phyloP scores from a whole-genome alignment of 129 eudicot species.

The Helichrysum umbraculigerum region DNA sequence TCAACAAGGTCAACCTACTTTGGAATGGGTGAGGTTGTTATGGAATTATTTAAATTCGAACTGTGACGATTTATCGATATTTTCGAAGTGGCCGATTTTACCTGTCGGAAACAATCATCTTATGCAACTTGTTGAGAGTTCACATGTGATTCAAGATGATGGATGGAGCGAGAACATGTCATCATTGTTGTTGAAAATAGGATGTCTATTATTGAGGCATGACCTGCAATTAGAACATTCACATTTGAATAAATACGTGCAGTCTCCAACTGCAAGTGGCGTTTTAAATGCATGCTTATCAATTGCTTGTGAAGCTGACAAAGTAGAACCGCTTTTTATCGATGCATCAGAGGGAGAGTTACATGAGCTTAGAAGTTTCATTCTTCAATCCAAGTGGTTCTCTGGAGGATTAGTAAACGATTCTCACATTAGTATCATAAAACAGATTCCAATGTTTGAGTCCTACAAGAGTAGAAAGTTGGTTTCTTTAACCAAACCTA shows the following conservation, averaged over 20 bases:
- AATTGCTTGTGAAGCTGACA: slow-evolving; percentile 52
- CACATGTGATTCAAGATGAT: slow-evolving; percentile 78
- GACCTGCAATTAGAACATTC: slow-evolving; percentile 72
- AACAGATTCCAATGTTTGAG: slow-evolving; percentile 93
- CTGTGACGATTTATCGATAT: slow-evolving; percentile 72
- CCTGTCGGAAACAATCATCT: slow-evolving; percentile 80
- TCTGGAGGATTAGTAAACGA: slow-evolving; percentile 54
- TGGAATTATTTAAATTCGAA: slow-evolving; percentile 76
- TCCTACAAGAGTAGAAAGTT: slow-evolving; percentile 71
- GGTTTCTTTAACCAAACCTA: slow-evolving; percentile 57
- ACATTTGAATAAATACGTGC: slow-evolving; percentile 73
- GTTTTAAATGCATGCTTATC: slow-evolving; percentile 75
- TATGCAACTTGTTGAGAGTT: slow-evolving; percentile 74
- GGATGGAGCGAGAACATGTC: slow-evolving; percentile 99
- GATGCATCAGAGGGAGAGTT: slow-evolving; percentile 84
- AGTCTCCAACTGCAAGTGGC: slow-evolving; percentile 83
- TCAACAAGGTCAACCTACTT: slow-evolving; percentile 73
- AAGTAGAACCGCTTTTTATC: slow-evolving; percentile 52
- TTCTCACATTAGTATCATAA: slow-evolving; percentile 52
- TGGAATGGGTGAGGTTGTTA: slow-evolving; percentile 85
- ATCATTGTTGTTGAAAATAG: slow-evolving; percentile 65
- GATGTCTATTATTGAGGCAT: slow-evolving; percentile 79
- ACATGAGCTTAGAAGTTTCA: slow-evolving; percentile 88
- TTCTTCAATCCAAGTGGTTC: slow-evolving; percentile 98
- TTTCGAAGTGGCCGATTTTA: slow-evolving; percentile 90